Evolutionary conservation across 176 grass and related monocot species (phyloP).

Genomic region (Eragrostis curvula): DNA sequence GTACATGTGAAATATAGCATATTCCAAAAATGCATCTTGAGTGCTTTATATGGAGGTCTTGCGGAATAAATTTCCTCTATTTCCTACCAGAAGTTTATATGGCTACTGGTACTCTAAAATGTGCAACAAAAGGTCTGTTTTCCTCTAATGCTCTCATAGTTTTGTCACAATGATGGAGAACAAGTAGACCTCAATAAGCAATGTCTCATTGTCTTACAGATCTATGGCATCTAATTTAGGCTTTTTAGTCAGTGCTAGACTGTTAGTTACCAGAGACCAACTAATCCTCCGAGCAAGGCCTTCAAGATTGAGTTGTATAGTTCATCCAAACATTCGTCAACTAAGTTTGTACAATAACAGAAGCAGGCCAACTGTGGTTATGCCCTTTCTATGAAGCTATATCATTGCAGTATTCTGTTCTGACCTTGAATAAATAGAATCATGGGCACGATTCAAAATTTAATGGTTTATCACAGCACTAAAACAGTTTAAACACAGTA

Average conservation of each 20-base stretch:
- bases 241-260: neutral
- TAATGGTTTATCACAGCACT: slow-evolving; percentile 3
- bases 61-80: neutral
- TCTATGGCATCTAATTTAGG: neutral
- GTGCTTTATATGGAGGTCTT: slow-evolving; percentile 9
- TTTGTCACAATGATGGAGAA: neutral
- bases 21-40: neutral
- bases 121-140: slow-evolving; percentile 9
- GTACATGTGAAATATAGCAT: neutral
- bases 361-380: slow-evolving; percentile 3
- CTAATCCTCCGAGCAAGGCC: neutral
- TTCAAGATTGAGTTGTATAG: neutral
- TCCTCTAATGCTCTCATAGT: neutral
- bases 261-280: neutral
- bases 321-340: slow-evolving; percentile 2
- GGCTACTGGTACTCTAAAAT: neutral
- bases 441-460: slow-evolving; percentile 6
- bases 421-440: slow-evolving; percentile 19
- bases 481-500: slow-evolving; percentile 40
- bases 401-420: neutral
- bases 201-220: neutral
- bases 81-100: neutral
- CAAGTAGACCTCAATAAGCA: neutral
- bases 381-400: neutral
- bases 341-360: slow-evolving; percentile 1